phyloP scores from a whole-genome alignment of 371 early-diverging fungal species.

The Syncephalastrum racemosum region DNA sequence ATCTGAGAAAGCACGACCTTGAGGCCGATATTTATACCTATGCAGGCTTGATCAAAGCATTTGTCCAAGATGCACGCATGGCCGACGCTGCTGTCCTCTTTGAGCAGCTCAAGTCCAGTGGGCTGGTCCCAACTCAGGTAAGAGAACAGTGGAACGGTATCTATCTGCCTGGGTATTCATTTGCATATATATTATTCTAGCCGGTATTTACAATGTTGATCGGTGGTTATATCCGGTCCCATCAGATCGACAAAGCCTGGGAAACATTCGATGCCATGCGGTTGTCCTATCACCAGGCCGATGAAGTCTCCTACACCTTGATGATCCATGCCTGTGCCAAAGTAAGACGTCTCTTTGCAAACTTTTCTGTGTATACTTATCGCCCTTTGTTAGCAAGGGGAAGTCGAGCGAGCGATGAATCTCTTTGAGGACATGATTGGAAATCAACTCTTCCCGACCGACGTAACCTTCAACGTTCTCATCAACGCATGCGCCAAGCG shows the following conservation, averaged over 20 bases:
- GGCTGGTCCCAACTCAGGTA: constrained; percentile 47
- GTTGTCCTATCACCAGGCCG: constrained; percentile 73
- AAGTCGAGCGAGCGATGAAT: constrained; percentile 82
- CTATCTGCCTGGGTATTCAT: background rate
- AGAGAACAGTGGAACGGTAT: constrained; percentile 32
- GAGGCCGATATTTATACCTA: constrained; percentile 67
- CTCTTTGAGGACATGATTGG: constrained; percentile 82
- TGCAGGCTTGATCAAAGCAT: constrained; percentile 73
- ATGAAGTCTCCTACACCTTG: constrained; percentile 75
- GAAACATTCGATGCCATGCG: constrained; percentile 89
- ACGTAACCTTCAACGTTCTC: constrained; percentile 83
- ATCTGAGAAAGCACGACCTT: constrained; percentile 42
- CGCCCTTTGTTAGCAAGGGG: constrained; percentile 36
- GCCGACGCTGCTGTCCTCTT: constrained; percentile 76
- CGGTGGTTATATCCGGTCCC: constrained; percentile 74
- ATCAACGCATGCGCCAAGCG: constrained; percentile 85
- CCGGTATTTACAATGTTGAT: constrained; percentile 80
- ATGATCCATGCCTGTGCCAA: constrained; percentile 94
- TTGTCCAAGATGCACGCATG: constrained; percentile 53
- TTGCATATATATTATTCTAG: constrained; percentile 19
- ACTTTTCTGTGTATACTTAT: too few species aligned
- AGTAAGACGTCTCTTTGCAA: too few species aligned
- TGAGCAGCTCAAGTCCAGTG: constrained; percentile 64
- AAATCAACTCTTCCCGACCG: constrained; percentile 66
- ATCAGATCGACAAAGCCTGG: constrained; percentile 82